Percentiles rank a stretch among this genome's conserved stretches.
phyloP scores from a whole-genome alignment of 345 rosid species.

The Jatropha curcas region DNA sequence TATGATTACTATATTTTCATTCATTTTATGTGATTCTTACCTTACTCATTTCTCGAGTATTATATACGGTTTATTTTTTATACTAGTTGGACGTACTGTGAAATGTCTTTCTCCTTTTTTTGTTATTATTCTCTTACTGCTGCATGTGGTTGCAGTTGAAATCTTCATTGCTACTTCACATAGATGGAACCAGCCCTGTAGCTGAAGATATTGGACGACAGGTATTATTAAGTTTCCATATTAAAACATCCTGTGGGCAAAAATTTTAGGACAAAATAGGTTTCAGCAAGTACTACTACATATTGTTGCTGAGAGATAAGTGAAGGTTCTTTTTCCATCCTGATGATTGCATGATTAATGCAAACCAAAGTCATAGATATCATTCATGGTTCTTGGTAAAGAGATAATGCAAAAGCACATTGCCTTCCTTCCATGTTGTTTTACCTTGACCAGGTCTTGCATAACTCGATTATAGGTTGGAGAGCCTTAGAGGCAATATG shows the following conservation, averaged over 20 bases:
- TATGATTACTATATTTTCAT: neutral
- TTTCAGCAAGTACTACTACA: neutral
- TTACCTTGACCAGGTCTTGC: neutral
- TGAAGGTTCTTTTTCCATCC: neutral
- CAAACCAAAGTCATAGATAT: neutral
- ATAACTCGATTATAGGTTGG: neutral
- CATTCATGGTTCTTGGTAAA: neutral
- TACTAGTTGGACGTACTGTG: neutral
- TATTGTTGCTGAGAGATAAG: neutral
- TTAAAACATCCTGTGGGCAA: neutral
- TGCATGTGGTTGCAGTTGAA: constrained; percentile 59
- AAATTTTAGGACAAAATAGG: neutral
- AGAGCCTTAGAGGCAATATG: neutral
- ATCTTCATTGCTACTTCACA: constrained; percentile 88
- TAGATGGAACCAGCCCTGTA: constrained; percentile 91
- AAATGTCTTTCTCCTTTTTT: neutral
- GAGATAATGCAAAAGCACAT: neutral
- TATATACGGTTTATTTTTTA: neutral
- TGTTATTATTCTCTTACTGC: neutral
- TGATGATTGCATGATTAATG: neutral
- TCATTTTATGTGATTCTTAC: neutral
- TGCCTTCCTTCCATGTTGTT: neutral
- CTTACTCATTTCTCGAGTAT: neutral
- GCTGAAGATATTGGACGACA: constrained; percentile 99
- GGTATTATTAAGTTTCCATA: constrained; percentile 40